These are phyloP conservation scores for Plantago major DNA, from an alignment of 257 asterid genomes.

Conservation along the genomic window DNA sequence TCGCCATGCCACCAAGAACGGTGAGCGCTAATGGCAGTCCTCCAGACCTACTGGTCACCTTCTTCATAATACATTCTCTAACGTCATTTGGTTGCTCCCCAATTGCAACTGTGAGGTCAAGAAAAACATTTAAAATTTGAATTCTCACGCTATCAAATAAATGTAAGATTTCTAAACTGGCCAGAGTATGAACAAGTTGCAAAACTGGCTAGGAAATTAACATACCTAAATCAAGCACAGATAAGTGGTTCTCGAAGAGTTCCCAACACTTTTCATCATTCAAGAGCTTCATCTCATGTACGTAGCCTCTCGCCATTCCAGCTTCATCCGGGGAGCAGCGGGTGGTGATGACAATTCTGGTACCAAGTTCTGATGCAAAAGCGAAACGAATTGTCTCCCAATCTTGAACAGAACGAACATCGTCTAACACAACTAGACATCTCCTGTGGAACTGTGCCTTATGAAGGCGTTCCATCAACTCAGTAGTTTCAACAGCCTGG, in stretches of 20 bases:
- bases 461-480: constrained; percentile 11
- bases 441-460: not conserved
- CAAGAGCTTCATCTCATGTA: not conserved
- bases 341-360: not conserved
- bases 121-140: no score
- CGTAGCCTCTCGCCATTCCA: not conserved
- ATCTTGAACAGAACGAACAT: not conserved
- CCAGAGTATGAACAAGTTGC: no score
- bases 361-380: not conserved
- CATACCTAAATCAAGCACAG: not conserved
- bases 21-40: constrained; percentile 5
- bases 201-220: not conserved
- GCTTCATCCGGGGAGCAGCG: not conserved
- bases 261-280: not conserved
- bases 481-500: not conserved
- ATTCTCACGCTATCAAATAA: no score
- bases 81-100: not conserved
- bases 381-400: constrained; percentile 14
- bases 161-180: no score
- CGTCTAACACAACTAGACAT: constrained; percentile 14
- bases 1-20: constrained; percentile 1
- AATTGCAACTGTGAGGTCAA: not conserved
- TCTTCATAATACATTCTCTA: not conserved
- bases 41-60: not conserved
- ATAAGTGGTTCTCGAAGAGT: not conserved